Percentiles rank a stretch among this genome's conserved stretches.
Conservation (phyloP, 1,284 basidiomycete genomes). For the Trametes sp. region DNA sequence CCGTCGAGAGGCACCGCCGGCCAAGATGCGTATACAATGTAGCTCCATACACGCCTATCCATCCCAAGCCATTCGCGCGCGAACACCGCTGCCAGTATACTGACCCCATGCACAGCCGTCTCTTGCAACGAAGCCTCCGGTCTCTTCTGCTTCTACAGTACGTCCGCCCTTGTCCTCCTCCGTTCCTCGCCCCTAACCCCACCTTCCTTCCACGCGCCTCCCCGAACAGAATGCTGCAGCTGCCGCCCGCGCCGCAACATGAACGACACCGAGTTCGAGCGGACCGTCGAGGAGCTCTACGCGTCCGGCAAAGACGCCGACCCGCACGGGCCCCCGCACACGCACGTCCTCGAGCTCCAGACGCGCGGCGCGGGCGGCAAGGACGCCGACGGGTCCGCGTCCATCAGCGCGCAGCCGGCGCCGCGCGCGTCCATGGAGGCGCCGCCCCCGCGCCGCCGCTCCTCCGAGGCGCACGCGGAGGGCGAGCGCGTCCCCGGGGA, state of each 20-base stretch:
- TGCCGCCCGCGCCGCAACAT: slow-evolving; percentile 25
- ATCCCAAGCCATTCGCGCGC: no score
- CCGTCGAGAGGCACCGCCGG: no score
- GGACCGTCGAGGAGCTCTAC: slow-evolving; percentile 32
- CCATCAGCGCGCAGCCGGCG: slow-evolving; percentile 23
- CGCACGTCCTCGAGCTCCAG: slow-evolving; percentile 29
- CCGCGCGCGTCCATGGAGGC: slow-evolving; percentile 28
- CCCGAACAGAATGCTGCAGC: slow-evolving; percentile 13
- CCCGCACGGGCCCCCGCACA: slow-evolving; percentile 2
- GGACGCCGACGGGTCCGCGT: neutral
- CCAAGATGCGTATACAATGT: no score
- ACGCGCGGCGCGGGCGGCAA: slow-evolving; percentile 3
- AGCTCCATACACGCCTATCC: no score
- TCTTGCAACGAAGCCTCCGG: slow-evolving; percentile 20
- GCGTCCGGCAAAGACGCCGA: slow-evolving; percentile 8
- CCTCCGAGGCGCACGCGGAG: slow-evolving; percentile 1
- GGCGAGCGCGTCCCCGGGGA: slow-evolving; percentile 11
- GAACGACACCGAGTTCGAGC: slow-evolving; percentile 30
- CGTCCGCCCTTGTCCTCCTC: slow-evolving; percentile 17
- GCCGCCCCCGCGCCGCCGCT: slow-evolving; percentile 10
- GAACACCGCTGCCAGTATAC: neutral
- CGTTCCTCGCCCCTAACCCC: neutral
- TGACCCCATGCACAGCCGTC: slow-evolving; percentile 10
- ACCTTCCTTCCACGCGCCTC: neutral
- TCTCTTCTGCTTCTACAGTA: slow-evolving; percentile 27